Percentiles rank a stretch among this genome's conserved stretches.
Conservation (phyloP, 2,329 filamentous ascomycete genomes). For the Fusarium sp. region DNA sequence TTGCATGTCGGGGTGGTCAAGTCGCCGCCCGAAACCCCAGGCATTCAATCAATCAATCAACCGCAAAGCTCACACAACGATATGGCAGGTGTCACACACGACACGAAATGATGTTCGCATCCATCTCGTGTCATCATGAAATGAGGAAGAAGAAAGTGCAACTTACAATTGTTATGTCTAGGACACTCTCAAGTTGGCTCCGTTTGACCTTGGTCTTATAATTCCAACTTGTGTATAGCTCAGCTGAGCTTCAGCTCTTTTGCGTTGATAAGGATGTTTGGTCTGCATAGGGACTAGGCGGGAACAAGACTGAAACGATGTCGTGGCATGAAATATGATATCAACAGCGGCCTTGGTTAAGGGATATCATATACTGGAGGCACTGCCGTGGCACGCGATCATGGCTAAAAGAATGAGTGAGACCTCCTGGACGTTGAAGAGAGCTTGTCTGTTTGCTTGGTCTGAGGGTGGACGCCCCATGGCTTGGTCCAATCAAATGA, state of each 20-base stretch:
- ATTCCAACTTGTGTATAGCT: not conserved
- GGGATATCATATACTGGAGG: not conserved
- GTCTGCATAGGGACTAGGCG: not conserved
- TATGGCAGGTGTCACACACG: conserved; percentile 11
- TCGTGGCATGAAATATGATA: not conserved
- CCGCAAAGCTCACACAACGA: not conserved
- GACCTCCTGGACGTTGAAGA: not conserved
- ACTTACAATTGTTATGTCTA: not conserved
- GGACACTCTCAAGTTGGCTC: not conserved
- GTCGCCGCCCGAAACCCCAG: conserved; percentile 9
- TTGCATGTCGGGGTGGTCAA: not conserved
- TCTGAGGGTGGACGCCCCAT: conserved; percentile 1
- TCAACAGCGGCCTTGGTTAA: not conserved
- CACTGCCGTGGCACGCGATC: not conserved
- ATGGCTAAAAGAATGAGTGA: not conserved
- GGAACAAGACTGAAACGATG: not conserved
- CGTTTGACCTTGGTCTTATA: not conserved
- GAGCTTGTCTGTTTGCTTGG: not conserved
- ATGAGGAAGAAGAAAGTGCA: not conserved
- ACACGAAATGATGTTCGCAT: not conserved
- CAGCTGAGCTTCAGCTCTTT: not conserved
- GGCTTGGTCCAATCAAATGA: not conserved
- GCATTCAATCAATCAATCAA: conserved; percentile 1
- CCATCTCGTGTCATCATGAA: no score
- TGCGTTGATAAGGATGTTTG: not conserved